A percentile compares a stretch with the other conserved stretches of the same genome.
phyloP scores from a whole-genome alignment of 306 rosid genomes.

The Hippophae gyantsensis region DNA sequence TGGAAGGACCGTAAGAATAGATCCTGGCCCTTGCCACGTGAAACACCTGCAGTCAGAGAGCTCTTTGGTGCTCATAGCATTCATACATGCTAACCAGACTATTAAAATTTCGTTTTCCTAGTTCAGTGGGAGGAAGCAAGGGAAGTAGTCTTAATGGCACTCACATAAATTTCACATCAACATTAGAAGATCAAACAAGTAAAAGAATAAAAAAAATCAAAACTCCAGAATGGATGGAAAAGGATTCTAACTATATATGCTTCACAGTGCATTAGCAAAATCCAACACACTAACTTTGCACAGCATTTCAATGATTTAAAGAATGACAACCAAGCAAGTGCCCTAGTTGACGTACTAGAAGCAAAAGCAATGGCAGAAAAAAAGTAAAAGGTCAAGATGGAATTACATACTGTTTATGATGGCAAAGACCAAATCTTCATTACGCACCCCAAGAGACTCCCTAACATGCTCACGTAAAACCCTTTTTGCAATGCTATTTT shows the following conservation, averaged over 20 bases:
- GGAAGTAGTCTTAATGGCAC: not conserved
- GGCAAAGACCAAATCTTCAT: conserved; percentile 83
- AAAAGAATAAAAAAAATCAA: not conserved
- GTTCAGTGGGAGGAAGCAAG: not conserved
- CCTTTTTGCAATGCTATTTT: conserved; percentile 69
- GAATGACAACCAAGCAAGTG: not conserved
- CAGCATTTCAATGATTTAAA: not conserved
- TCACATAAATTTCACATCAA: not conserved
- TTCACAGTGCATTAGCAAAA: too few relatives aligned
- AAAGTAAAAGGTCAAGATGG: not conserved
- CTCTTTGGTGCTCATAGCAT: not conserved
- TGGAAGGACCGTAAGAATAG: conserved; percentile 70
- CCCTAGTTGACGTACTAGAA: not conserved
- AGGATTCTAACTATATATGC: too few relatives aligned
- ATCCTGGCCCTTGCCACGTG: conserved; percentile 95
- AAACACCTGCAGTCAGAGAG: conserved; percentile 51
- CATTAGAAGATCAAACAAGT: not conserved
- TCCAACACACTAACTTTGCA: too few relatives aligned
- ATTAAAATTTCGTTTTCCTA: not conserved
- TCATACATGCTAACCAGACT: conserved; percentile 1
- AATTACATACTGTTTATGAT: conserved; percentile 62
- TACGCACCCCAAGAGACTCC: conserved; percentile 78
- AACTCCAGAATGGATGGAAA: not conserved
- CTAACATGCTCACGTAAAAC: conserved; percentile 91
- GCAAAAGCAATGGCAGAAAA: not conserved